A percentile compares a stretch with the other conserved stretches of the same genome.
Evolutionary conservation across 352 stramenopile species (phyloP).

Genomic region (Aphanomyces astaci): DNA sequence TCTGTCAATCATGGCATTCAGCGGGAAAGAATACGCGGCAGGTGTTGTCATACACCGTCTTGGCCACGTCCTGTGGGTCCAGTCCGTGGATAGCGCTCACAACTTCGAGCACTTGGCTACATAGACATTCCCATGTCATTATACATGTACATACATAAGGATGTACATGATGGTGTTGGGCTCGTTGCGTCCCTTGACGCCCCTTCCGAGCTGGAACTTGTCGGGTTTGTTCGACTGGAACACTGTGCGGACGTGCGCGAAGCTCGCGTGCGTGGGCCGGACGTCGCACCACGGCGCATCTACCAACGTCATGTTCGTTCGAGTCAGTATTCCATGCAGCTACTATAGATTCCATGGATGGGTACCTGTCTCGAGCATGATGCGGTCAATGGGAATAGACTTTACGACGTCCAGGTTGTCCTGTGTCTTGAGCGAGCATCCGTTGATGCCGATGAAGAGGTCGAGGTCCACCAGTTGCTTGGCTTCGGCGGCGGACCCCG

Average conservation of each 20-base stretch:
- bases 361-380: conserved; percentile 92
- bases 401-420: conserved; percentile 91
- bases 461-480: conserved; percentile 86
- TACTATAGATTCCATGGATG: too few species aligned
- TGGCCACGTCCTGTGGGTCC: conserved; percentile 38
- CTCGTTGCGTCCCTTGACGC: conserved; percentile 95
- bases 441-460: conserved; percentile 97
- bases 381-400: conserved; percentile 81
- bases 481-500: conserved; percentile 88
- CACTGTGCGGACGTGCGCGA: conserved; percentile 77
- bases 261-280: conserved; percentile 88
- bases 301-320: too few species aligned
- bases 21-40: conserved; percentile 53
- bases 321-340: too few species aligned
- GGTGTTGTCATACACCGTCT: conserved; percentile 49
- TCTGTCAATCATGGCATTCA: too few species aligned
- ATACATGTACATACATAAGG: neutral
- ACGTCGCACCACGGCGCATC: conserved; percentile 97
- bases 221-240: conserved; percentile 90
- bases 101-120: conserved; percentile 79
- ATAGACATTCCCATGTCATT: neutral
- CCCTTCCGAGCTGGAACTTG: conserved; percentile 76
- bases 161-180: conserved; percentile 93
- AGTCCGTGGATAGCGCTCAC: conserved; percentile 57
- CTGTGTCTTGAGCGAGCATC: conserved; percentile 92